A percentile compares a stretch with the other conserved stretches of the same genome.
phyloP scores from a whole-genome alignment of 345 rosid species.

The Lagerstroemia speciosa region DNA sequence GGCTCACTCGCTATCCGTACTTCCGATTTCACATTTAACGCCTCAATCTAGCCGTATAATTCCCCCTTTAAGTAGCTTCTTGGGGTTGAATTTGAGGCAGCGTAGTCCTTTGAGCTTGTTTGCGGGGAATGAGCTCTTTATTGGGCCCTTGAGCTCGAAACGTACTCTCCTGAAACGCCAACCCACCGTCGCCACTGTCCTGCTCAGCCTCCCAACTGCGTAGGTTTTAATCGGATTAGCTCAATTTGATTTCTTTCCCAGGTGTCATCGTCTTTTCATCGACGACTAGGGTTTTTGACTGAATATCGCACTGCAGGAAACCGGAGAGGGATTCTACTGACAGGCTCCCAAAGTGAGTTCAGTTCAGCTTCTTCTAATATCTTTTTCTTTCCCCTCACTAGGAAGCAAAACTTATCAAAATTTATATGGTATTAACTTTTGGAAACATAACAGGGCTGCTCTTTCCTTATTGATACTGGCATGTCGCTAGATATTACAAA shows the following conservation, averaged over 20 bases:
- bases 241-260: not conserved
- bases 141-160: conserved; percentile 20
- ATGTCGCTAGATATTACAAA: not conserved
- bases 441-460: not conserved
- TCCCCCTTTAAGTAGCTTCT: conserved; percentile 9
- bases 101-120: conserved; percentile 21
- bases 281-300: not conserved
- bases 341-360: conserved; percentile 58
- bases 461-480: too few species aligned
- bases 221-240: conserved; percentile 13
- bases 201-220: conserved; percentile 64
- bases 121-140: conserved; percentile 35
- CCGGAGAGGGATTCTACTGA: conserved; percentile 33
- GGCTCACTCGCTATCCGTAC: conserved; percentile 33
- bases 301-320: conserved; percentile 40
- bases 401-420: too few species aligned
- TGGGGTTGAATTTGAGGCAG: conserved; percentile 11
- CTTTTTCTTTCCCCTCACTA: too few species aligned
- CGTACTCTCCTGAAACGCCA: conserved; percentile 22
- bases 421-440: not conserved
- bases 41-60: conserved; percentile 18
- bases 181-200: conserved; percentile 30
- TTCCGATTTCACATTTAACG: conserved; percentile 28
- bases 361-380: not conserved
- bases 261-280: not conserved